phyloP scores from a whole-genome alignment of 108 stramenopile species.

The Bacterosira constricta region DNA sequence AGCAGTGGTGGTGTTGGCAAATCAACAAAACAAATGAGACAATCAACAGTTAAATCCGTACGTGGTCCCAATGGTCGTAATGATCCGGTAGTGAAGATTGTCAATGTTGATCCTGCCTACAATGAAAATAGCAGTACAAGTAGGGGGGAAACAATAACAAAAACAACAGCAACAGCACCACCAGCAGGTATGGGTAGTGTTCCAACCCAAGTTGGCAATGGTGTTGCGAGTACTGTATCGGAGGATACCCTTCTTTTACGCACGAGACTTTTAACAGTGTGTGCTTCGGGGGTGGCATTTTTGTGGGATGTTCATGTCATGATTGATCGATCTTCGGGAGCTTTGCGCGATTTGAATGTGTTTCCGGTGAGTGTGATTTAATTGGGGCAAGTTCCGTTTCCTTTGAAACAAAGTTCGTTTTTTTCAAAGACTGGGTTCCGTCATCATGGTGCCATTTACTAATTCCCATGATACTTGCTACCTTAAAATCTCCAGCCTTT shows the following conservation, averaged over 20 bases:
- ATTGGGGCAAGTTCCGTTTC: too few species aligned
- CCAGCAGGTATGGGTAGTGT: too few species aligned
- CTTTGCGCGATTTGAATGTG: conserved; percentile 43
- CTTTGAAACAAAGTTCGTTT: too few species aligned
- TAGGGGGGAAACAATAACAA: too few species aligned
- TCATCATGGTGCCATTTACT: too few species aligned
- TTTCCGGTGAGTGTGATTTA: conserved; percentile 17
- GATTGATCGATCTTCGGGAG: conserved; percentile 25
- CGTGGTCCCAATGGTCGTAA: conserved; percentile 49
- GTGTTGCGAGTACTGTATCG: background rate
- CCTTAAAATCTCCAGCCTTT: conserved; percentile 32
- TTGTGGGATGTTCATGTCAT: conserved; percentile 51
- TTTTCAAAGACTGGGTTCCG: too few species aligned
- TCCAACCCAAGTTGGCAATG: too few species aligned
- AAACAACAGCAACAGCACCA: background rate
- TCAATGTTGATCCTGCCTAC: conserved; percentile 54
- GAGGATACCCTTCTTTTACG: background rate
- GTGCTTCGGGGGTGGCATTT: conserved; percentile 62
- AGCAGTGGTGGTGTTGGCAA: background rate
- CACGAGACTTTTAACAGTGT: conserved; percentile 52
- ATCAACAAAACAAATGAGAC: conserved; percentile 4
- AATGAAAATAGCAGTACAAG: background rate
- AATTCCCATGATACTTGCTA: too few species aligned
- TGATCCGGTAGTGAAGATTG: conserved; percentile 59
- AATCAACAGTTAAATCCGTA: conserved; percentile 54